Conservation (phyloP, 352 stramenopile species). For the Phytophthora pluvialis region DNA sequence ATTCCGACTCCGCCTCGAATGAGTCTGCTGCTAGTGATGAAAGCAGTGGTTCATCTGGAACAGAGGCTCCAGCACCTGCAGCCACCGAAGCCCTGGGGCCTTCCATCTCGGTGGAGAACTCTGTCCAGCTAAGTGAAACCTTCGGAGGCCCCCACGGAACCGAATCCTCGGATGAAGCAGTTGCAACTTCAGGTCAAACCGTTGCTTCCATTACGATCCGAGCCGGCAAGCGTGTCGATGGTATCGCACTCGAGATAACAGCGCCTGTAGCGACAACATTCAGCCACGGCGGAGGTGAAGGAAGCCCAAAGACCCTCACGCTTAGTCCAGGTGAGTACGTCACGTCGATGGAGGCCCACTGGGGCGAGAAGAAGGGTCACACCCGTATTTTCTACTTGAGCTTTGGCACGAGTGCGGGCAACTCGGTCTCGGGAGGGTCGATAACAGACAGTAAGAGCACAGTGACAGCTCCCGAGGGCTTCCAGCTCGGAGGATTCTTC, state of each 20-base stretch:
- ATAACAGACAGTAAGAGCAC: constrained; percentile 13
- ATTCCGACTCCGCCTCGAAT: neutral
- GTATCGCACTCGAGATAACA: constrained; percentile 13
- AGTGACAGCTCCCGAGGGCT: constrained; percentile 1
- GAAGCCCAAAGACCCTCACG: constrained; percentile 8
- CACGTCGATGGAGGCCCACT: constrained; percentile 20
- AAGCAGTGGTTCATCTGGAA: neutral
- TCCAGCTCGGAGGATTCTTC: constrained; percentile 21
- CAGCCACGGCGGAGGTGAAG: constrained; percentile 8
- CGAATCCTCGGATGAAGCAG: constrained; percentile 7
- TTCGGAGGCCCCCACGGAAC: constrained; percentile 21
- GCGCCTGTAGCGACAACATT: constrained; percentile 3
- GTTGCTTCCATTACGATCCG: constrained; percentile 22
- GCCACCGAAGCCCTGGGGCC: neutral
- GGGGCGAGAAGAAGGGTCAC: constrained; percentile 3
- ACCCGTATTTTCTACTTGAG: constrained; percentile 24
- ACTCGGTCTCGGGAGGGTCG: constrained; percentile 11
- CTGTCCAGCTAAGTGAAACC: constrained; percentile 13
- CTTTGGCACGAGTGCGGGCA: constrained; percentile 16
- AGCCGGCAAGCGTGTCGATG: constrained; percentile 16
- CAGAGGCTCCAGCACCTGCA: too few relatives aligned
- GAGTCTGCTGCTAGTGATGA: neutral
- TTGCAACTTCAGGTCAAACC: constrained; percentile 17
- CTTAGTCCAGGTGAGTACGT: constrained; percentile 12
- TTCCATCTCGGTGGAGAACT: constrained; percentile 14